These are phyloP conservation scores for Acacia acuminata DNA, from an alignment of 306 rosid species.

Conservation along the genomic window DNA sequence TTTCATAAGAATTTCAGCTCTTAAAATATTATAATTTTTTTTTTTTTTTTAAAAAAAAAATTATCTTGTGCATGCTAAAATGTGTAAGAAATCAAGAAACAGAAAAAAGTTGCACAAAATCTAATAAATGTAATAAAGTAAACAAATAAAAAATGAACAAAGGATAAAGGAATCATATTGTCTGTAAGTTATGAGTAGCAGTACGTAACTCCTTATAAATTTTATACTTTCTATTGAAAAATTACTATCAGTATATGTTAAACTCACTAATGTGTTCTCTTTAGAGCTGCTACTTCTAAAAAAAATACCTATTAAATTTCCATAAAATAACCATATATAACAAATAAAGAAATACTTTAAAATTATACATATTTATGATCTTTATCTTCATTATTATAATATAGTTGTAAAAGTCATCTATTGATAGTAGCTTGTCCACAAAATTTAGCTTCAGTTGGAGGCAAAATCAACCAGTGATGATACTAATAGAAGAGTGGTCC, in stretches of 20 bases:
- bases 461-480: neutral
- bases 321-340: neutral
- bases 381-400: neutral
- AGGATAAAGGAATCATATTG: neutral
- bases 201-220: neutral
- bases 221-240: no score
- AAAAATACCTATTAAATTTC: neutral
- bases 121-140: no score
- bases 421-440: neutral
- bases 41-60: no score
- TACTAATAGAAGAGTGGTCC: neutral
- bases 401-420: neutral
- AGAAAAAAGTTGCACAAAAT: neutral
- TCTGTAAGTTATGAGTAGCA: neutral
- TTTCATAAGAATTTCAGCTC: no score
- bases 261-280: no score
- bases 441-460: slow-evolving; percentile 6
- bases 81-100: neutral
- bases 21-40: no score
- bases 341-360: neutral
- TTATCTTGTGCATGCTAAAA: neutral
- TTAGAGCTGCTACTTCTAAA: no score
- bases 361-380: neutral
- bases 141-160: no score
- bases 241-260: no score